Base-by-base conservation (phyloP, 306 rosid species). In the Casuarina glauca region DNA sequence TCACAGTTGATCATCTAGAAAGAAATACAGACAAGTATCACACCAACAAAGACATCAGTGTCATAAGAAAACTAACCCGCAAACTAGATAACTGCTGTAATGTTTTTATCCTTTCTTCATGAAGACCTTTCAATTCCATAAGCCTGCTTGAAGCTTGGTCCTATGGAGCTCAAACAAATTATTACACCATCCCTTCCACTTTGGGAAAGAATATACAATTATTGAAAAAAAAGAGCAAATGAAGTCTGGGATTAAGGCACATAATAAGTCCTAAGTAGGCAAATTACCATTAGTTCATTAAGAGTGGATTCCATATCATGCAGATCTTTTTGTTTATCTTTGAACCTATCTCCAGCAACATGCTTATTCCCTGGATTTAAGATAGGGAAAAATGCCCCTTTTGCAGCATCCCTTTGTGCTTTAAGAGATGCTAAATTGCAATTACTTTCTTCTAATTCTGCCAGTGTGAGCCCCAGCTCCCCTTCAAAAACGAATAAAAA, bases 251-350 rank as follows among this genome's bases (percentile, higher is more conserved):
- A 67, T 19, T 49, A 67, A 67, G 36, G 71, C 41, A 67, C 9
- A 41, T 17, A 42, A 36, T 26, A 4, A 36, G 36, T n/a, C 36
- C 43, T 6, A 41, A 72, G 44, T 19, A 69, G 77, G 42, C 43
- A 78, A 73, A 43, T 68, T 89, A 95, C 99, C 97, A 72, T 79
- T 81, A 90, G 80, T 74, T 96, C 93, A 82, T 88, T 96, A 79
- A 96, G 85, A 77, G 88, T 55, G 67, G 89, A 88, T 86, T 96
- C 97, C 98, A 93, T 82, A 83, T 93, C 98, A 38, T 82, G 94
- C 82, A 91, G 82, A 84, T 96, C 98, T 81, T 91, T 96, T 76
- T 88, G 93, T 80, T 90, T 96, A 79, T 93, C 97, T 81, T 83
- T 90, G 66, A 83, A 76, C 86, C 81, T 90, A 79, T 90, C 98